Conservation (phyloP, 2,329 filamentous ascomycete species). For the Xylaria hypoxylon region DNA sequence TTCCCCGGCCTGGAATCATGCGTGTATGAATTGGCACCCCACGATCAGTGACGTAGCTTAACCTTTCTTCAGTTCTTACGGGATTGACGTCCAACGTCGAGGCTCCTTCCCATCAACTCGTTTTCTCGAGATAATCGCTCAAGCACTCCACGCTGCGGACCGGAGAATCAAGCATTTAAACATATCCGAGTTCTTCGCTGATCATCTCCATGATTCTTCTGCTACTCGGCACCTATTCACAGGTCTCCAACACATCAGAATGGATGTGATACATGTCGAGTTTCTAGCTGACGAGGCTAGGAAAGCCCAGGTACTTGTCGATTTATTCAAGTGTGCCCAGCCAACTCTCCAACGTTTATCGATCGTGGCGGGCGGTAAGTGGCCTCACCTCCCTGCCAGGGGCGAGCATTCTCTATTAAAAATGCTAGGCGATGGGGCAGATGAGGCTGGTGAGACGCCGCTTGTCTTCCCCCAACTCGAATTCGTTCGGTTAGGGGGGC, state of each 20-base stretch:
- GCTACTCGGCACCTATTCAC: constrained; percentile 35
- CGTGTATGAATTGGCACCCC: constrained; percentile 19
- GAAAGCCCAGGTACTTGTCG: constrained; percentile 19
- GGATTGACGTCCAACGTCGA: constrained; percentile 21
- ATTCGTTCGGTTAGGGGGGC: constrained; percentile 11
- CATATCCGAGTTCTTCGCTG: constrained; percentile 24
- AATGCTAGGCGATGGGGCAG: constrained; percentile 26
- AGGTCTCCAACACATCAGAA: constrained; percentile 28
- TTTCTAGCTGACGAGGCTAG: constrained; percentile 24
- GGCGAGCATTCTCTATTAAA: constrained; percentile 35
- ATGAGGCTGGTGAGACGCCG: constrained; percentile 22
- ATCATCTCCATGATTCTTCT: constrained; percentile 24
- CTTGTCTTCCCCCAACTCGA: constrained; percentile 30
- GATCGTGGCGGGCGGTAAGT: constrained; percentile 30
- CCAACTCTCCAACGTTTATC: constrained; percentile 30
- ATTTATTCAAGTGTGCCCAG: constrained; percentile 30
- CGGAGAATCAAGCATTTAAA: constrained; percentile 22
- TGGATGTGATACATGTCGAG: constrained; percentile 28
- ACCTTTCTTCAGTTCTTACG: constrained; percentile 24
- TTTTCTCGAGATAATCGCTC: constrained; percentile 25
- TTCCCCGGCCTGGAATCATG: constrained; percentile 28
- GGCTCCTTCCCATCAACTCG: constrained; percentile 23
- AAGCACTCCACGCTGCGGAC: constrained; percentile 22
- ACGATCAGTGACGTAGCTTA: background rate
- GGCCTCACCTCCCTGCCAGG: constrained; percentile 18